These are phyloP conservation scores for Fusarium paranaense DNA, from an alignment of 2,329 filamentous ascomycete species.

Conservation along the genomic window DNA sequence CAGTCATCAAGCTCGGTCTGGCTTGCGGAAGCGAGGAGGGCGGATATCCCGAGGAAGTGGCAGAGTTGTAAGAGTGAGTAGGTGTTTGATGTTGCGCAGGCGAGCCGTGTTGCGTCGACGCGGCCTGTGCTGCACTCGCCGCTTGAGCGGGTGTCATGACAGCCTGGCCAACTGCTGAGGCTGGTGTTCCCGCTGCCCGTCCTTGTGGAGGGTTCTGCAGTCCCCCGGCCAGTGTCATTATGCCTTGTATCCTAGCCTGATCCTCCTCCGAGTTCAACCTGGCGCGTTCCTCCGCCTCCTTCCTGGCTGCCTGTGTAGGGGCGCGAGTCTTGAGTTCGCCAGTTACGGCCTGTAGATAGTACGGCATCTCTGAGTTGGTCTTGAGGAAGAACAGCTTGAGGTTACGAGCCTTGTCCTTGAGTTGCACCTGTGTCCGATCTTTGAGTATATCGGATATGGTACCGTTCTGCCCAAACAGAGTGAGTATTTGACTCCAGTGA, in stretches of 20 bases:
- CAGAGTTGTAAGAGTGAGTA: slow-evolving; percentile 27
- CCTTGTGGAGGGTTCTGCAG: slow-evolving; percentile 57
- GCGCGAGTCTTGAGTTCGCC: slow-evolving; percentile 90
- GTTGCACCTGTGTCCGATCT: slow-evolving; percentile 89
- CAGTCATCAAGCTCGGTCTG: slow-evolving; percentile 41
- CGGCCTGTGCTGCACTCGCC: slow-evolving; percentile 45
- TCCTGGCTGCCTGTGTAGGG: slow-evolving; percentile 77
- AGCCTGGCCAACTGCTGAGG: slow-evolving; percentile 42
- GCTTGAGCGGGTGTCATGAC: slow-evolving; percentile 51
- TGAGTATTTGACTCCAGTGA: slow-evolving; percentile 92
- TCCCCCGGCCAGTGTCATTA: slow-evolving; percentile 66
- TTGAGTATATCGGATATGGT: slow-evolving; percentile 86
- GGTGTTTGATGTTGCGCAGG: slow-evolving; percentile 27
- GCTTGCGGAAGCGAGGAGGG: slow-evolving; percentile 45
- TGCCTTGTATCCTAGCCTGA: slow-evolving; percentile 69
- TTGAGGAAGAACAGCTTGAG: slow-evolving; percentile 93
- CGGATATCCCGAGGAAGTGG: slow-evolving; percentile 41
- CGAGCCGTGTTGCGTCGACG: slow-evolving; percentile 35
- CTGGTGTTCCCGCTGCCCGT: slow-evolving; percentile 39
- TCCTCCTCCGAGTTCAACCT: slow-evolving; percentile 70
- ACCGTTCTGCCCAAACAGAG: slow-evolving; percentile 83
- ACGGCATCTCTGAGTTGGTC: slow-evolving; percentile 89
- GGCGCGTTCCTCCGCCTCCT: slow-evolving; percentile 74
- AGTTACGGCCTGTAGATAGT: slow-evolving; percentile 87
- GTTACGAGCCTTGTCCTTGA: slow-evolving; percentile 93